A percentile compares a stretch with the other conserved stretches of the same genome.
Conservation (phyloP, 225 moss, liverwort and hornwort genomes). For the Antitrichia curtipendula region DNA sequence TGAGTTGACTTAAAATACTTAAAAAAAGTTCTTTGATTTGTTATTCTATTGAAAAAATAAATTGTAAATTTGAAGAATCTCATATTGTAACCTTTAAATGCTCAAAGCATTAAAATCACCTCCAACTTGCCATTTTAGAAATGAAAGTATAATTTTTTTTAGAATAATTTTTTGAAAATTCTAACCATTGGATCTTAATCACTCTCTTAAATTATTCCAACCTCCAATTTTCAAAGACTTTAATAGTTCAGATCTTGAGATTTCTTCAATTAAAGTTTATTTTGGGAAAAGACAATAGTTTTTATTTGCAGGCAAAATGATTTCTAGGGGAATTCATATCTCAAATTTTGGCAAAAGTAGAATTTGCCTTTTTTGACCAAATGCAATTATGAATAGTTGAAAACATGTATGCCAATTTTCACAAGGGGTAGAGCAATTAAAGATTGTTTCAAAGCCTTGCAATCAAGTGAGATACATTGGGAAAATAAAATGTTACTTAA, state of each 20-base stretch:
- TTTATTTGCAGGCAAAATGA: neutral
- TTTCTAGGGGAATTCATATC: neutral
- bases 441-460: neutral
- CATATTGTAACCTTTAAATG: rapidly evolving
- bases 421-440: neutral
- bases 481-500: neutral
- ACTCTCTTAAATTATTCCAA: neutral
- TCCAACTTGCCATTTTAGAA: rapidly evolving
- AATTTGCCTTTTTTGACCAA: neutral
- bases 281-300: neutral
- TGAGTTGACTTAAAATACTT: neutral
- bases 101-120: neutral
- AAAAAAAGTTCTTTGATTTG: neutral
- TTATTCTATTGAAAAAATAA: neutral
- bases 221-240: neutral
- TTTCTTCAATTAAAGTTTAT: neutral
- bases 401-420: neutral
- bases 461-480: neutral
- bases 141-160: neutral
- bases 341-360: neutral
- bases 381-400: neutral
- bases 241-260: neutral
- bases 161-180: neutral
- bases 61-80: neutral
- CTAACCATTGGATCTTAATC: neutral